A percentile compares a stretch with the other conserved stretches of the same genome.
Evolutionary conservation across 2,329 filamentous ascomycete genomes (phyloP).

Genomic region (Botrytis elliptica): DNA sequence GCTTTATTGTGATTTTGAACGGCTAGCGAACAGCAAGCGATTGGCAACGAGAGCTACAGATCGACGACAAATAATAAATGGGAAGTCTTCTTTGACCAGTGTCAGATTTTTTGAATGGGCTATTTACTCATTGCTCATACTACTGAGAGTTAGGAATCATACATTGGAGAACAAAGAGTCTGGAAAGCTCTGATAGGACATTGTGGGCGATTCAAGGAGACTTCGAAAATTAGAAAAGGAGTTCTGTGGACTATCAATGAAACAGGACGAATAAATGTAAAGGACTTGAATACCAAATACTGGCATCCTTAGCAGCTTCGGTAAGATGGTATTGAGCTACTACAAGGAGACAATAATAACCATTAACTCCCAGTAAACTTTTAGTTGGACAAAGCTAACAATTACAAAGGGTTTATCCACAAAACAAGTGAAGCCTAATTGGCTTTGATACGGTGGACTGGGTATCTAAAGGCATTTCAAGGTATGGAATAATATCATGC

Average conservation of each 20-base stretch:
- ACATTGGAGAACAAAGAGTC: too few species aligned
- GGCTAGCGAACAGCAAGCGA: not conserved
- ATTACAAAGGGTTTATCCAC: not conserved
- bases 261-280: not conserved
- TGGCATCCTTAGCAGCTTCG: not conserved
- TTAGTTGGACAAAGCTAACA: not conserved
- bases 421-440: too few species aligned
- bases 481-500: not conserved
- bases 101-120: not conserved
- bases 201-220: not conserved
- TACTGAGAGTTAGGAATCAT: not conserved
- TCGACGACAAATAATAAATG: not conserved
- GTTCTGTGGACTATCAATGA: not conserved
- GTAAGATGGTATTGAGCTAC: not conserved
- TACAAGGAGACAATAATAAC: not conserved
- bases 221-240: not conserved
- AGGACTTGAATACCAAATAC: not conserved
- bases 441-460: not conserved
- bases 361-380: too few species aligned
- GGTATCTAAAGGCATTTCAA: not conserved
- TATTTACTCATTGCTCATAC: not conserved
- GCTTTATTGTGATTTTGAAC: not conserved
- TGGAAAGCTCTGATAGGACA: not conserved
- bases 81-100: not conserved
- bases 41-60: not conserved